Evolutionary conservation across 352 stramenopile species (phyloP).

Genomic region (Elongisporangium undulatum): DNA sequence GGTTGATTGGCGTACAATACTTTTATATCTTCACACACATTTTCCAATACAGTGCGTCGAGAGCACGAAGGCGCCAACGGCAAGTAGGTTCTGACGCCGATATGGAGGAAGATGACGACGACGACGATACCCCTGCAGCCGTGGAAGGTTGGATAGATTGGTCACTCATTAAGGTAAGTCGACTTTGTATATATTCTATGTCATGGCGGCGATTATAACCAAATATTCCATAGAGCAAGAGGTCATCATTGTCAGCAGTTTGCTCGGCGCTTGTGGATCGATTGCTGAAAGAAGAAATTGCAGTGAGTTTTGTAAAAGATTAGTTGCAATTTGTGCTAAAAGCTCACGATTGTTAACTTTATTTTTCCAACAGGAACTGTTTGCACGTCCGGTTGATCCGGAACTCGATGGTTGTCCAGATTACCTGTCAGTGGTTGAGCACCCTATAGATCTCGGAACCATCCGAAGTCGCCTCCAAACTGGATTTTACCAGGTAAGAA

Average conservation of each 20-base stretch:
- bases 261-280: slow-evolving; percentile 58
- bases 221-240: slow-evolving; percentile 14
- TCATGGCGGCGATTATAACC: neutral
- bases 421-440: slow-evolving; percentile 76
- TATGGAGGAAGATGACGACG: slow-evolving; percentile 25
- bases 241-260: slow-evolving; percentile 37
- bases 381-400: slow-evolving; percentile 80
- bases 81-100: slow-evolving; percentile 38
- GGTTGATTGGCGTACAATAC: neutral
- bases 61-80: slow-evolving; percentile 49
- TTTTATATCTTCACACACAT: neutral
- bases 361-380: slow-evolving; percentile 52
- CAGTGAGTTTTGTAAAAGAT: slow-evolving; percentile 30
- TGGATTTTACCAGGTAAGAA: slow-evolving; percentile 63
- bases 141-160: slow-evolving; percentile 65
- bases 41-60: slow-evolving; percentile 44
- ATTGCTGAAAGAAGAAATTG: slow-evolving; percentile 69
- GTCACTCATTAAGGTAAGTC: slow-evolving; percentile 41
- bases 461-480: slow-evolving; percentile 55
- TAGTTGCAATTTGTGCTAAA: neutral
- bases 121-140: slow-evolving; percentile 15
- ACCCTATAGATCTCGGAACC: slow-evolving; percentile 86
- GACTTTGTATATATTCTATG: neutral
- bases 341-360: neutral
- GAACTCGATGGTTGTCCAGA: slow-evolving; percentile 78